Conservation (phyloP, 2,329 filamentous ascomycete genomes). For the Aaosphaeria arxii region DNA sequence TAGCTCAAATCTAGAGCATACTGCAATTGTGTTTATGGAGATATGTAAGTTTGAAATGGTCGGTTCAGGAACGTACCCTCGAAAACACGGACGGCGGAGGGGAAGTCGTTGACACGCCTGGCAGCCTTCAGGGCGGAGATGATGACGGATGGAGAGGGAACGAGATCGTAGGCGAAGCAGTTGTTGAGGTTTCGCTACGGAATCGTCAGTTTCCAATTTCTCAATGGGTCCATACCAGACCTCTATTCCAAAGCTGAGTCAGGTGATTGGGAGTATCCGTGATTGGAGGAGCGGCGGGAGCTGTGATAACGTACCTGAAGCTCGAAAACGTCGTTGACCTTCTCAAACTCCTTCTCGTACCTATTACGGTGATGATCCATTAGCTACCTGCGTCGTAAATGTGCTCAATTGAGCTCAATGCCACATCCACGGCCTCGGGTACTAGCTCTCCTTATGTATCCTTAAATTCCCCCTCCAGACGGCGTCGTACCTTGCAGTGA, state of each 20-base stretch:
- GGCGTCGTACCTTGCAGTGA: constrained; percentile 80
- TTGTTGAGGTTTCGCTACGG: constrained; percentile 92
- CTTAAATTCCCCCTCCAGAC: constrained; percentile 11
- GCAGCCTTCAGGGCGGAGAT: constrained; percentile 89
- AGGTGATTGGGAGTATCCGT: constrained; percentile 3
- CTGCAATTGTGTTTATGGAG: neutral
- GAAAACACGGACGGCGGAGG: constrained; percentile 96
- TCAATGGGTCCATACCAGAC: no score
- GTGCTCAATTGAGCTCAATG: constrained; percentile 26
- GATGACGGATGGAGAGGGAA: constrained; percentile 89
- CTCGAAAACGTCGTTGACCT: constrained; percentile 98
- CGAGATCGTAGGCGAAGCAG: constrained; percentile 99
- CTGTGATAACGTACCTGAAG: constrained; percentile 75
- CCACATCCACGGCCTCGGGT: constrained; percentile 8
- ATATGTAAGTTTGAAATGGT: neutral
- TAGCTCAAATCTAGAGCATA: neutral
- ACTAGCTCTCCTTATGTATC: constrained; percentile 6
- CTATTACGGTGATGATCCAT: constrained; percentile 49
- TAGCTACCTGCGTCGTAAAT: constrained; percentile 18
- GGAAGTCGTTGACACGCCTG: constrained; percentile 95
- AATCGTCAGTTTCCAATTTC: constrained; percentile 13
- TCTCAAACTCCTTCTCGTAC: constrained; percentile 99
- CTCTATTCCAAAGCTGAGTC: constrained; percentile 4
- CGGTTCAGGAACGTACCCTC: constrained; percentile 68
- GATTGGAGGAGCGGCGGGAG: neutral